Evolutionary conservation across 2,329 filamentous ascomycete genomes (phyloP).

Genomic region (Alternaria sp.): DNA sequence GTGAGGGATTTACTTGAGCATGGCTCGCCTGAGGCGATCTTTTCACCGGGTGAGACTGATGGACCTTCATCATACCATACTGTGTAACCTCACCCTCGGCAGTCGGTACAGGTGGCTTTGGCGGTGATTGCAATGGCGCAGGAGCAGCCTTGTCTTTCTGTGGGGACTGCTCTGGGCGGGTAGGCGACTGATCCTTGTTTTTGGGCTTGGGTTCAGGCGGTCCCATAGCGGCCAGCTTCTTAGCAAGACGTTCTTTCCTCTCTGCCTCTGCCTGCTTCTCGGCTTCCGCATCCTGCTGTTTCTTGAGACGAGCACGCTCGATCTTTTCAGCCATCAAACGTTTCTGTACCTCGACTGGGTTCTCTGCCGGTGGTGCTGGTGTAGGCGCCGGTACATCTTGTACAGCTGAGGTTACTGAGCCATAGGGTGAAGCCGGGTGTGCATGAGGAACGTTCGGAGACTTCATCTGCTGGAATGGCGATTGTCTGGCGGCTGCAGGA

Average conservation of each 20-base stretch:
- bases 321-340: constrained; percentile 73
- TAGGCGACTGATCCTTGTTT: constrained; percentile 47
- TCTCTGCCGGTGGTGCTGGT: constrained; percentile 59
- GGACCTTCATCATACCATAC: constrained; percentile 68
- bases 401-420: constrained; percentile 34
- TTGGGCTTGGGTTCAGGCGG: constrained; percentile 52
- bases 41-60: constrained; percentile 61
- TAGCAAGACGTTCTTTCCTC: constrained; percentile 71
- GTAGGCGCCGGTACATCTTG: constrained; percentile 38
- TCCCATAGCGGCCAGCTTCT: constrained; percentile 74
- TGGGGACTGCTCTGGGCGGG: constrained; percentile 43
- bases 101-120: constrained; percentile 65
- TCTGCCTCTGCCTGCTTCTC: constrained; percentile 76
- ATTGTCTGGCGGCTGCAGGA: constrained; percentile 30
- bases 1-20: constrained; percentile 23
- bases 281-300: constrained; percentile 61
- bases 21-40: constrained; percentile 31
- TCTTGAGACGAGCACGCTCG: constrained; percentile 71
- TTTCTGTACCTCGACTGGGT: constrained; percentile 69
- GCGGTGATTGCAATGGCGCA: constrained; percentile 52
- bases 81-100: constrained; percentile 64
- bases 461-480: constrained; percentile 29
- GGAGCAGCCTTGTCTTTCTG: constrained; percentile 55
- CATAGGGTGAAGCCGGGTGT: constrained; percentile 46
- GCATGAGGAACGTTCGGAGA: constrained; percentile 42